Conservation (phyloP, 371 early-diverging fungal genomes). For the Polyrhizophydium stewartii region DNA sequence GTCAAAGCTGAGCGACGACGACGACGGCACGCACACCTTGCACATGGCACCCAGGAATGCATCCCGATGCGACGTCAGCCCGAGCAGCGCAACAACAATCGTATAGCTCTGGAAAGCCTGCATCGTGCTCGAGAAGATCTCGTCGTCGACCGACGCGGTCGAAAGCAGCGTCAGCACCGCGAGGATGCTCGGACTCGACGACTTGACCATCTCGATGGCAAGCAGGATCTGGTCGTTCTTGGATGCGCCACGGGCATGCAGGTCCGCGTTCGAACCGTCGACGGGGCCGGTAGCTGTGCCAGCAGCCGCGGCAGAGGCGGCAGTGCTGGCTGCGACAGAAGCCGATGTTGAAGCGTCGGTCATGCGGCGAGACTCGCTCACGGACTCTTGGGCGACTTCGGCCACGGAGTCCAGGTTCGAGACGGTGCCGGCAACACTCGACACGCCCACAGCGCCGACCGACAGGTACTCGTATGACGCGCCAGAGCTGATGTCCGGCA, state of each 20-base stretch:
- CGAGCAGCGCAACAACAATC: conserved; percentile 78
- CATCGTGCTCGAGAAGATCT: conserved; percentile 70
- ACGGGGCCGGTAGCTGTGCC: not conserved
- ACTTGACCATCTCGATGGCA: conserved; percentile 74
- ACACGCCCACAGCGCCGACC: not conserved
- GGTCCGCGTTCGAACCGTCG: not conserved
- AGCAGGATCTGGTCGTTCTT: conserved; percentile 56
- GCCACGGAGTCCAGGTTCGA: not conserved
- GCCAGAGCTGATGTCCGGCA: conserved; percentile 3
- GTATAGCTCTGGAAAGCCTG: conserved; percentile 73
- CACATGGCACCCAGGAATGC: conserved; percentile 82
- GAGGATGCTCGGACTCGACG: conserved; percentile 80
- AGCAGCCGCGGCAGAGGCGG: too few relatives aligned
- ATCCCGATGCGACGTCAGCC: conserved; percentile 74
- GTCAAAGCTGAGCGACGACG: conserved; percentile 13
- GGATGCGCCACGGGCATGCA: not conserved
- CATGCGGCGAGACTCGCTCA: too few relatives aligned
- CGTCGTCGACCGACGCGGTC: conserved; percentile 76
- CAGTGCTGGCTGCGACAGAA: too few relatives aligned
- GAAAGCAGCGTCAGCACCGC: conserved; percentile 75
- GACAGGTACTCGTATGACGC: not conserved
- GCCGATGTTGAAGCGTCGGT: too few relatives aligned
- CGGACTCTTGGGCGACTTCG: not conserved
- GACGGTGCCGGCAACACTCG: not conserved
- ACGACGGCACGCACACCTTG: conserved; percentile 51